Evolutionary conservation across 148 eudicot species (phyloP).

Genomic region (Rhododendron ovatum): DNA sequence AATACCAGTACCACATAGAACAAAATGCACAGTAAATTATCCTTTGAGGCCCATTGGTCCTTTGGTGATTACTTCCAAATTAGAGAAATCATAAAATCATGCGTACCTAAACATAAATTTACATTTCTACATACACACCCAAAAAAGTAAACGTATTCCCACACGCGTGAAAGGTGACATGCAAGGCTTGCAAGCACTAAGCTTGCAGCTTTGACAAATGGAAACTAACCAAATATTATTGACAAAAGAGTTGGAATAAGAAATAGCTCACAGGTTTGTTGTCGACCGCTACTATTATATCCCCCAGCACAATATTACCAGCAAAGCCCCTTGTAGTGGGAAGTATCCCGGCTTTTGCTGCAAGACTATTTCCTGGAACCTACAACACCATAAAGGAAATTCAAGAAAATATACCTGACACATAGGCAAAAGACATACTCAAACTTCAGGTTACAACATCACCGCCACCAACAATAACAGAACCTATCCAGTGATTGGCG

Average conservation of each 20-base stretch:
- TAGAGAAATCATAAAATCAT: background rate
- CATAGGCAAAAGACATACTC: background rate
- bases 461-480: too few relatives aligned
- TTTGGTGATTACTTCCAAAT: background rate
- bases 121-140: background rate
- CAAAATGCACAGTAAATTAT: background rate
- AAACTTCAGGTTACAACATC: background rate
- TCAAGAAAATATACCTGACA: background rate
- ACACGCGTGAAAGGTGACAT: background rate
- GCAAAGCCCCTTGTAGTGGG: constrained; percentile 95
- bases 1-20: background rate
- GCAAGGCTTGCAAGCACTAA: background rate
- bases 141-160: background rate
- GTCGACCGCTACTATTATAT: constrained; percentile 75
- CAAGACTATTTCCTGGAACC: constrained; percentile 85
- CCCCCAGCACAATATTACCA: constrained; percentile 90
- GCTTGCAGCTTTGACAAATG: background rate
- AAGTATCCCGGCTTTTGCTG: constrained; percentile 87
- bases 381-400: constrained; percentile 17
- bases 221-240: background rate
- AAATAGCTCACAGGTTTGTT: constrained; percentile 63
- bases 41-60: background rate
- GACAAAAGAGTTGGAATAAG: constrained; percentile 5
- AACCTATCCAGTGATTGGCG: too few relatives aligned
- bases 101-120: background rate